Conservation (phyloP, 345 rosid species). For the Populus ilicifolia region DNA sequence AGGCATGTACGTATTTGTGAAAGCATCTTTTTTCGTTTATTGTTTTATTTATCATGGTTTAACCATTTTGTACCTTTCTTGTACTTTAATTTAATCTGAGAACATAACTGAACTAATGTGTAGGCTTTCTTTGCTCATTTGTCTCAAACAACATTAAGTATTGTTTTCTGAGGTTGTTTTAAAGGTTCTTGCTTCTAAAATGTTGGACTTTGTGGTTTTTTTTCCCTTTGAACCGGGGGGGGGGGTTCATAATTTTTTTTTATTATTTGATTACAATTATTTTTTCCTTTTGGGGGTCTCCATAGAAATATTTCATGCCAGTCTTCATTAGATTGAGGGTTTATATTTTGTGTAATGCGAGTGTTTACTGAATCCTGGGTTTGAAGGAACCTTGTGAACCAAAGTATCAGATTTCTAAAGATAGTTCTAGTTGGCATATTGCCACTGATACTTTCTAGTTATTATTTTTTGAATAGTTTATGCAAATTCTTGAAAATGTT, state of each 20-base stretch:
- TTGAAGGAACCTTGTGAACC: neutral
- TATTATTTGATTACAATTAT: neutral
- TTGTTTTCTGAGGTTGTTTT: neutral
- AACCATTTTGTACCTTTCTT: neutral
- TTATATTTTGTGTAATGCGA: neutral
- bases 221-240: neutral
- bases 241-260: neutral
- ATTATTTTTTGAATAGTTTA: neutral
- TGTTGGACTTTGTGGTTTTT: constrained; percentile 24
- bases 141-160: no score
- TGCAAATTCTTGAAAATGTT: neutral
- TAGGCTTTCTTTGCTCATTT: neutral
- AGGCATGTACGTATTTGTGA: neutral
- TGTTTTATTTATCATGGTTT: neutral
- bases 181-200: neutral
- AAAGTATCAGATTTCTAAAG: neutral
- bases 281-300: neutral
- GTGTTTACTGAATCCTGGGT: neutral
- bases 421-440: neutral
- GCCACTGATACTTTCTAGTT: neutral
- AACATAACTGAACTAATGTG: constrained; percentile 10
- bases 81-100: constrained; percentile 28
- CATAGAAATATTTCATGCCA: neutral
- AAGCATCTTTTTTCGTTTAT: neutral
- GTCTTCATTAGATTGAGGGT: neutral